Conservation (phyloP, 2,329 filamentous ascomycete species). For the Talaromyces sp. region DNA sequence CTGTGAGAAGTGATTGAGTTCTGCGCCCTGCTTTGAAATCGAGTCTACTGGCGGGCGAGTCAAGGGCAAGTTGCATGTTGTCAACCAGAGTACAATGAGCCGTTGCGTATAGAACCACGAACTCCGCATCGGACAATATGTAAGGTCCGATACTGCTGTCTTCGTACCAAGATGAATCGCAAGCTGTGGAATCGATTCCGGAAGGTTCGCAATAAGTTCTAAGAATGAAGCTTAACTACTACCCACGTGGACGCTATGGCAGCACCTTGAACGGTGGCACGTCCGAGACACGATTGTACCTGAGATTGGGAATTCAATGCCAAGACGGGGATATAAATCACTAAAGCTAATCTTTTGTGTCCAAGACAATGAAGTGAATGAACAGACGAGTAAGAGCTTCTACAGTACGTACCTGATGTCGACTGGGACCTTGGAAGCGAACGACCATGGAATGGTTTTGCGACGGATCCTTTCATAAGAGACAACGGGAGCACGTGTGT, state of each 20-base stretch:
- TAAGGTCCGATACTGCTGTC: neutral
- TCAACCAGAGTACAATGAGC: constrained; percentile 1
- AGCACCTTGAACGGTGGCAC: neutral
- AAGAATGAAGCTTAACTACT: neutral
- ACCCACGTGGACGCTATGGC: neutral
- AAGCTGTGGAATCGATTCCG: neutral
- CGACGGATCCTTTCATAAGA: neutral
- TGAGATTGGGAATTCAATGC: neutral
- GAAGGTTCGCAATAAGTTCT: neutral
- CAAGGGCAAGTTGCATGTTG: too few species aligned
- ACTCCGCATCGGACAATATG: neutral
- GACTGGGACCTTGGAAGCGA: neutral
- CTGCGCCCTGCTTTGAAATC: too few species aligned
- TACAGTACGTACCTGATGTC: neutral
- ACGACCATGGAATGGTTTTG: neutral
- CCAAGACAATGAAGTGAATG: too few species aligned
- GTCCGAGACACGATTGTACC: neutral
- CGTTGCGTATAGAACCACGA: neutral
- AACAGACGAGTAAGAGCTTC: neutral
- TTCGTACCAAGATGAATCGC: neutral
- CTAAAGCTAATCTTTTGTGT: too few species aligned
- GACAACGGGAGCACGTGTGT: constrained; percentile 1
- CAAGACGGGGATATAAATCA: constrained; percentile 2
- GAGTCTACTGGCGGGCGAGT: too few species aligned
- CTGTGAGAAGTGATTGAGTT: too few species aligned